phyloP scores from a whole-genome alignment of 2,329 filamentous ascomycete species.

The Scytalidium sp. region DNA sequence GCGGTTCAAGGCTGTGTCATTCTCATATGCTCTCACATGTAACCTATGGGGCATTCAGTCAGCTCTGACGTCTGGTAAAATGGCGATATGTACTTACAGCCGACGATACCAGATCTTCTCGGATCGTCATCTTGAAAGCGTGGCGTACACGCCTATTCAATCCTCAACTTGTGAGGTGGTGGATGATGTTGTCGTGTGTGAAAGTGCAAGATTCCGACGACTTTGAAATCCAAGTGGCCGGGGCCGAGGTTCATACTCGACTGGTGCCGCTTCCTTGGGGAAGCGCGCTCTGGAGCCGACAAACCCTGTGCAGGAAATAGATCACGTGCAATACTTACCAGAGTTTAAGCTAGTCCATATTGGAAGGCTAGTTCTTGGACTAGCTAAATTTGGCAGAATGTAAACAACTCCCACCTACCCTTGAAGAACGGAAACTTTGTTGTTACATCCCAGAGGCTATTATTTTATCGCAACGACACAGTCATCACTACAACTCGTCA shows the following conservation, averaged over 20 bases:
- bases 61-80: conserved; percentile 12
- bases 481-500: conserved; percentile 10
- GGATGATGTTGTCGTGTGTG: neutral
- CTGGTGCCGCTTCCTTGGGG: neutral
- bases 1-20: neutral
- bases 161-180: neutral
- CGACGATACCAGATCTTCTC: conserved; percentile 87
- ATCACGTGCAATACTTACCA: neutral
- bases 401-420: neutral
- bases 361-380: too few relatives aligned
- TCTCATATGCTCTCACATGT: conserved; percentile 26
- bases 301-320: neutral
- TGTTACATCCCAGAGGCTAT: conserved; percentile 5
- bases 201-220: neutral
- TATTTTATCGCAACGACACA: conserved; percentile 13
- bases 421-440: neutral
- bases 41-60: conserved; percentile 20
- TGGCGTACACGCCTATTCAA: neutral
- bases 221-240: neutral
- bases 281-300: neutral
- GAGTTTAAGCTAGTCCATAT: neutral
- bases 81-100: conserved; percentile 53
- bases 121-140: conserved; percentile 66
- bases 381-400: too few relatives aligned
- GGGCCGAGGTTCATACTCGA: neutral